Evolutionary conservation across 345 rosid species (phyloP), one percentile per base, ranked within the genome.

Genomic region (Gynandropsis gynandra): DNA sequence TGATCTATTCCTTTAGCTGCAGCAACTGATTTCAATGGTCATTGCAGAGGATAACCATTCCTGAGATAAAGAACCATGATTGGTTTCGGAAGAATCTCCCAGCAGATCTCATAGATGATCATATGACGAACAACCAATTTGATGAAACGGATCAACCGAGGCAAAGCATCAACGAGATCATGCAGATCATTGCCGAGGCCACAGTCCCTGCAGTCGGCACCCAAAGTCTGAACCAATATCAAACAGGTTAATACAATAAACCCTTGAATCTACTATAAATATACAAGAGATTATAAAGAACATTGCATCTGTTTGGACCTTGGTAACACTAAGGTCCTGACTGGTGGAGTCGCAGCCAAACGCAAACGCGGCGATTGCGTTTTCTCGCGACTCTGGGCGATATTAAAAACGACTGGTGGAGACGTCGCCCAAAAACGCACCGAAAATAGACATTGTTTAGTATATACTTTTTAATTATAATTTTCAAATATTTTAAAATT

Each of bases 71-170:
- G 64, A 85, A 80, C 53, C 97, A 88, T 7, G 92, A 85, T 39
- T 93, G 99, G 99, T 93, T 93, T 61, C 73, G 81, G n/a, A 93
- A 76, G 79, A 85, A 93, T 68, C 83, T 93, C 27, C 95, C 94
- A 1, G 80, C 79, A 14, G 97, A 85, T 72, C 81, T 93, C 12
- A 70, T 85, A 85, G 78, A 74, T 8, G 97, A 81, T 34, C 75
- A 49, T 59, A 42, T 72, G 4, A 65, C 42, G 66, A 74, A 61
- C 70, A 39, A 29, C 61, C 87, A 77, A 65, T 87, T 80, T 46
- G 83, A 88, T 54, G 99, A 85, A 62, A 74, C 89, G 6, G 95
- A 93, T 45, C 90, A 83, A 63, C 95, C 94, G 0, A 68, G 68
- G 64, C 99, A 93, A 66, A 80, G 78, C 76, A 59, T 66, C 7